A percentile compares a stretch with the other conserved stretches of the same genome.
Conservation (phyloP, 23 red algal species). For the Agarophyton chilense region DNA sequence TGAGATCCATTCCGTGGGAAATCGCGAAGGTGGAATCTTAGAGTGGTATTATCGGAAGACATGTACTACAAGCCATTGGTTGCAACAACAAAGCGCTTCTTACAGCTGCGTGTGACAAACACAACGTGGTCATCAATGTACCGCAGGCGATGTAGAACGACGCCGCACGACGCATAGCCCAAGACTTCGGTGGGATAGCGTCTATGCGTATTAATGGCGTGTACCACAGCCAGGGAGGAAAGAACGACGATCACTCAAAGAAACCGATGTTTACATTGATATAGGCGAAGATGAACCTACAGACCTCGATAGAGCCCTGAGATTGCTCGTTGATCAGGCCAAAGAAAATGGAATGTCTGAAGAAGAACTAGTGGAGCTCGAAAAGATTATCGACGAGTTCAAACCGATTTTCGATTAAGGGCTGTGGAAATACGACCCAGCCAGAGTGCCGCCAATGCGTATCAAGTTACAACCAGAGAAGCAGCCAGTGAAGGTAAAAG, state of each 20-base stretch:
- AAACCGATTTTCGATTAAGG: background rate
- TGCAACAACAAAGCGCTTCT: conserved; percentile 26
- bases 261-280: background rate
- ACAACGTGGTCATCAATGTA: conserved; percentile 16
- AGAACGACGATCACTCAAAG: background rate
- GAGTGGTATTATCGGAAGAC: background rate
- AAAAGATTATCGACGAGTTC: background rate
- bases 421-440: background rate
- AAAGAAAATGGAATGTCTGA: background rate
- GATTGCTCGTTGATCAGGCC: background rate
- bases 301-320: background rate
- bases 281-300: background rate
- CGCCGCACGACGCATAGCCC: background rate
- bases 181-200: background rate
- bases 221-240: background rate
- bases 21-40: background rate
- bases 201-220: background rate
- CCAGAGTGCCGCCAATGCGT: background rate
- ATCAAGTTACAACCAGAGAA: background rate
- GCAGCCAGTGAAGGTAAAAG: conserved; percentile 14
- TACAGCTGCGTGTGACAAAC: conserved; percentile 31
- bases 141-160: background rate
- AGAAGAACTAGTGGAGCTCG: background rate
- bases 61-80: conserved; percentile 1
- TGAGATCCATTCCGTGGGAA: background rate